Conservation (phyloP, 2,329 filamentous ascomycete genomes). For the Trichoderma sp. region DNA sequence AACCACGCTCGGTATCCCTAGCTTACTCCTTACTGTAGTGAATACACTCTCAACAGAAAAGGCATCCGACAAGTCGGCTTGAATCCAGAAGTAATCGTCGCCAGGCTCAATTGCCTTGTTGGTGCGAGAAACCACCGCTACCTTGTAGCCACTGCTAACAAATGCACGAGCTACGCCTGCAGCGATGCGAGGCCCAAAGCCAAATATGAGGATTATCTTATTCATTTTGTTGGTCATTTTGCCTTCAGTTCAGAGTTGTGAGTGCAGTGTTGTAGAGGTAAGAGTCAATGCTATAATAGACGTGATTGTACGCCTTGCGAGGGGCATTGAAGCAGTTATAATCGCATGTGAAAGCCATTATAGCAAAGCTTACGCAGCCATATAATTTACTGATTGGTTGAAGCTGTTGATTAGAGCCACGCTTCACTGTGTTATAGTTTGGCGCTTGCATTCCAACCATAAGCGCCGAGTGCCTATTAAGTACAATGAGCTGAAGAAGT, state of each 20-base stretch:
- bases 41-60: background rate
- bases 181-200: slow-evolving; percentile 1
- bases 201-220: slow-evolving; percentile 2
- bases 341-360: background rate
- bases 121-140: slow-evolving; percentile 10
- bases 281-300: too few relatives aligned
- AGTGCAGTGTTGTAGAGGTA: background rate
- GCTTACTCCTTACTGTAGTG: background rate
- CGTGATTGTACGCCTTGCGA: background rate
- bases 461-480: background rate
- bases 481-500: background rate
- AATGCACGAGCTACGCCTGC: slow-evolving; percentile 5
- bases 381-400: background rate
- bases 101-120: background rate
- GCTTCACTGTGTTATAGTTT: background rate
- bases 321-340: background rate
- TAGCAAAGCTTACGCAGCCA: background rate
- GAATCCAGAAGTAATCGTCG: background rate
- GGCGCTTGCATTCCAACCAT: background rate
- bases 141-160: background rate
- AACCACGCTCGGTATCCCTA: slow-evolving; percentile 2
- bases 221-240: background rate
- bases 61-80: slow-evolving; percentile 6
- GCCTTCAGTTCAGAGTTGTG: background rate
- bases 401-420: background rate